These are phyloP conservation scores for Glycine soja DNA, from an alignment of 306 rosid species.

Conservation along the genomic window DNA sequence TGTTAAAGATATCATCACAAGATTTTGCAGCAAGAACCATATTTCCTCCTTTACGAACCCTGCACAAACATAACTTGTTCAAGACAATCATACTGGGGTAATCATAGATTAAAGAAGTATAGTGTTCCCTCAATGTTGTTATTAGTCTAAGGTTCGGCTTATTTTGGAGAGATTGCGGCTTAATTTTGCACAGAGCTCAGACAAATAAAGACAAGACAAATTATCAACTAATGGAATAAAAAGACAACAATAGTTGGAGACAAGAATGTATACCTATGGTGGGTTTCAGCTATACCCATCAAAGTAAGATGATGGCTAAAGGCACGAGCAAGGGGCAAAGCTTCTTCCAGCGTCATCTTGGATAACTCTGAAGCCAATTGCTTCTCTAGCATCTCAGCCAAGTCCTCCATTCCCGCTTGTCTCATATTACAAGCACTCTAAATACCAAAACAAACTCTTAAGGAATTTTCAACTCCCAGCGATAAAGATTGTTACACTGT, in stretches of 20 bases:
- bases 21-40: conserved; percentile 48
- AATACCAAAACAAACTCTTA: no score
- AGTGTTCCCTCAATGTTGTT: conserved; percentile 11
- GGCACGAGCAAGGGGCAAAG: no score
- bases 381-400: no score
- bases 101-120: background rate
- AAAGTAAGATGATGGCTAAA: no score
- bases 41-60: conserved; percentile 77
- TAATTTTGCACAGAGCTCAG: background rate
- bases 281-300: no score
- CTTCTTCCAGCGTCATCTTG: no score
- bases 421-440: no score
- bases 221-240: conserved; percentile 1
- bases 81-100: background rate
- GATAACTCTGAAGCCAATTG: no score
- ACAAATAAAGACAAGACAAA: background rate
- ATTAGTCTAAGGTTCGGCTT: background rate
- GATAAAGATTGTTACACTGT: no score
- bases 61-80: conserved; percentile 44
- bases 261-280: conserved; percentile 65
- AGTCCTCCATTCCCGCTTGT: no score
- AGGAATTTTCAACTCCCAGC: no score
- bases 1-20: no score
- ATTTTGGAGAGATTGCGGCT: background rate
- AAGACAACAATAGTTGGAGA: background rate